Evolutionary conservation across 2,329 filamentous ascomycete genomes (phyloP), one percentile per base, ranked within the genome.

Genomic region (Verticillium zaregamsianum): DNA sequence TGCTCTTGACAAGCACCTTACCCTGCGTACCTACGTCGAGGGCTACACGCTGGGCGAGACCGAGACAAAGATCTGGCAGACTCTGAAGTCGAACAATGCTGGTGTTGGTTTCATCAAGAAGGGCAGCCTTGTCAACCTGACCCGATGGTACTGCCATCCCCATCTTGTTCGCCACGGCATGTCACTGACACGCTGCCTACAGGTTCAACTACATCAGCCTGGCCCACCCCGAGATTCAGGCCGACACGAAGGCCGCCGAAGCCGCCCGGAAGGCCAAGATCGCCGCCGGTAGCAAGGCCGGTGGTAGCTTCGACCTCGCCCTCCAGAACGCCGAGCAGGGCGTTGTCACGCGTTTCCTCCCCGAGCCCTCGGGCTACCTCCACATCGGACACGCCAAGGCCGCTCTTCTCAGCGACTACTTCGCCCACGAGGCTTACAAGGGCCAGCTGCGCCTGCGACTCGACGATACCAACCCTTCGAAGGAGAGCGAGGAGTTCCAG

Each of bases 351-450:
- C 85, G 93, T 69, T 98, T 98, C 79, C 88, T 94, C 17, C 94
- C 94, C 3, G 94, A 97, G 87, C 94, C 94, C 66, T 97, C 92
- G 82, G 90, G 76, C 20, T 77, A 96, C 74, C 86, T 97, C 55
- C 94, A 97, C 79, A 96, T 97, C 66, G 94, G 94, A 60, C 94
- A 98, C 79, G 92, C 93, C 68, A 98, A 98, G 79, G 93, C 93
- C 33, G 93, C 93, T 6, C 83, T 96, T 61, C 86, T 98, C 62
- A 97, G 95, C 79, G 93, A 98, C 75, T 98, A 96, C 82, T 98
- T 98, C 69, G 94, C 93, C 55, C 93, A 97, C 76, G 90, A 93
- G 74, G 91, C 92, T 69, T 96, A 96, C 82, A 89, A 94, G 64
- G 95, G 95, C 70, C 96, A 90, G 70, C 83, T 99, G 69, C 88